Percentiles rank a stretch among this genome's conserved stretches.
These are phyloP conservation scores for Aspergillus sp. DNA, from an alignment of 2,329 filamentous ascomycete species.

Conservation along the genomic window DNA sequence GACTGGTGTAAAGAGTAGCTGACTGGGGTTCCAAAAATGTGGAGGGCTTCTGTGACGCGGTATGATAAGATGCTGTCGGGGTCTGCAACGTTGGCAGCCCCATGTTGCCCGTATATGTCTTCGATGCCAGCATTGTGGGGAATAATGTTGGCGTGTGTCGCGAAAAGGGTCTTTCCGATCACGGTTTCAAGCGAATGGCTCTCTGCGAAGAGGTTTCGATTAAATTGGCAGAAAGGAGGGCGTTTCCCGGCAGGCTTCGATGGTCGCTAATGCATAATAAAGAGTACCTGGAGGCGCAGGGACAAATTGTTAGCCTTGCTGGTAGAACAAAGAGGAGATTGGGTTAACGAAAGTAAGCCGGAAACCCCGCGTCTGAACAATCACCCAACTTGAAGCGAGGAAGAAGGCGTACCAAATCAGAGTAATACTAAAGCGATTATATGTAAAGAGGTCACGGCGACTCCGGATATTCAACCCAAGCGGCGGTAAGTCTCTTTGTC, in stretches of 20 bases:
- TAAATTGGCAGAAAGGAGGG: background rate
- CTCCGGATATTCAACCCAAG: background rate
- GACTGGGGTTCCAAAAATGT: conserved; percentile 32
- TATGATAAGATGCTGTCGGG: conserved; percentile 33
- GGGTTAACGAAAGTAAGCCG: background rate
- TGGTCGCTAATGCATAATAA: conserved; percentile 14
- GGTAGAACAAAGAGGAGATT: background rate
- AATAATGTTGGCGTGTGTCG: background rate
- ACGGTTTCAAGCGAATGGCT: background rate
- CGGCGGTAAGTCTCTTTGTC: conserved; percentile 3
- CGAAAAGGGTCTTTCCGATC: background rate
- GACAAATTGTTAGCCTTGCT: background rate
- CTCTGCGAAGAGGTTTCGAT: background rate
- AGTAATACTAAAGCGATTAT: background rate
- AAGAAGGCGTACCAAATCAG: background rate
- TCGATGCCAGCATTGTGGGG: conserved; percentile 43
- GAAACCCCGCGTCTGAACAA: background rate
- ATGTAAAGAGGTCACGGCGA: background rate
- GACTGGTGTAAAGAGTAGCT: conserved; percentile 64
- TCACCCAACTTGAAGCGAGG: background rate
- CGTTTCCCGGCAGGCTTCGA: background rate
- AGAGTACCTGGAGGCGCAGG: background rate
- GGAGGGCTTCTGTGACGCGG: conserved; percentile 29
- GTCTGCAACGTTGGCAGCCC: conserved; percentile 34
- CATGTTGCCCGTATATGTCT: conserved; percentile 37